Conservation (phyloP, 2,329 filamentous ascomycete genomes). For the Diplodia corticola region DNA sequence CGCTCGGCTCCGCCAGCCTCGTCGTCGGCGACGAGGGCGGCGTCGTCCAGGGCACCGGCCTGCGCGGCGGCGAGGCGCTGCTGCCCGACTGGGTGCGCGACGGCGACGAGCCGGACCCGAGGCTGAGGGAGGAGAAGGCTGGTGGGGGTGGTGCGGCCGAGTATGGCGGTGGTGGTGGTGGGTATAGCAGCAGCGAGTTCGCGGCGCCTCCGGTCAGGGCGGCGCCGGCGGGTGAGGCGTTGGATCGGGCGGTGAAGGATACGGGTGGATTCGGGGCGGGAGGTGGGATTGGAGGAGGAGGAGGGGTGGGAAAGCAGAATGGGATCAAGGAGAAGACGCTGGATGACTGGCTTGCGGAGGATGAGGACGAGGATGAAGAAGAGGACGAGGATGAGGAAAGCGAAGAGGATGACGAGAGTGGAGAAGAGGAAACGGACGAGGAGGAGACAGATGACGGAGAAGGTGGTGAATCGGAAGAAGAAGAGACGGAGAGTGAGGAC, state of each 20-base stretch:
- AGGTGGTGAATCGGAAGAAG: conserved; percentile 40
- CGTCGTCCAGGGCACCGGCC: conserved; percentile 56
- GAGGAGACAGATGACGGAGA: conserved; percentile 58
- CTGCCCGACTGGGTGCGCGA: conserved; percentile 82
- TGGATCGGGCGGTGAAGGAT: conserved; percentile 58
- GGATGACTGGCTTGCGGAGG: conserved; percentile 88
- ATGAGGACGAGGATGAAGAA: conserved; percentile 59
- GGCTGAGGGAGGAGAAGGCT: conserved; percentile 63
- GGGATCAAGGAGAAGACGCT: conserved; percentile 72
- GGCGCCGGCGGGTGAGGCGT: conserved; percentile 61
- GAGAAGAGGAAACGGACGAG: conserved; percentile 38
- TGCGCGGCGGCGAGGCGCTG: conserved; percentile 77
- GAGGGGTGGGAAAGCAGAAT: conserved; percentile 50
- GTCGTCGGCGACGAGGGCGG: conserved; percentile 77
- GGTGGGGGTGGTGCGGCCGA: conserved; percentile 30
- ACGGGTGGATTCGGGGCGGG: conserved; percentile 31
- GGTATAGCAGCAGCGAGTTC: too few relatives aligned
- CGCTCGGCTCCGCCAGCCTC: conserved; percentile 81
- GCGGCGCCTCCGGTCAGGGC: conserved; percentile 29
- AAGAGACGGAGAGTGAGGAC: conserved; percentile 55
- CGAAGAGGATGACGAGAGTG: conserved; percentile 49
- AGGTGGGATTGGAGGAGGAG: conserved; percentile 36
- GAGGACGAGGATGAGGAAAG: conserved; percentile 49
- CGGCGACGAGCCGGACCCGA: conserved; percentile 76
- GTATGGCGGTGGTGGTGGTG: conserved; percentile 25